Evolutionary conservation across 352 stramenopile species (phyloP), one percentile per base, ranked within the genome.

Genomic region (Phytophthora uliginosa): DNA sequence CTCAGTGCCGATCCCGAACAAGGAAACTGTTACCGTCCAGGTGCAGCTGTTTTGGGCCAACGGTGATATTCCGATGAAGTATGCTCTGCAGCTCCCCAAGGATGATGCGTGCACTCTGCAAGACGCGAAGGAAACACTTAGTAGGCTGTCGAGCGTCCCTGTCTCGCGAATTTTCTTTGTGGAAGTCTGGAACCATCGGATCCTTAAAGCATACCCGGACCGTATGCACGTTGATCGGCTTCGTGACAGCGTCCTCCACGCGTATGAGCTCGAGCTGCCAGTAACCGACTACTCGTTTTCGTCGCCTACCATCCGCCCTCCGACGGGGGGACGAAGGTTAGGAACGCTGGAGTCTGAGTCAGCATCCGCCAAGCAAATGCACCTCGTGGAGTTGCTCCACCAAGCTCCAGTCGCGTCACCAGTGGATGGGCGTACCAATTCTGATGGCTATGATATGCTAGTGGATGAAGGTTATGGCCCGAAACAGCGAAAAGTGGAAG

Each of bases 191-290:
- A 80, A 86, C 26, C 85, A 95, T 45, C 78, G 81, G 20, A 95
- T 96, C 36, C 66, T 85, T n/a, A 84, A 78, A 51, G 76, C 78
- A 2, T 83, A 92, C 38, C 52, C 69, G 20, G 83, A 94, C 54
- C 72, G 40, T 0, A 64, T 84, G 33, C 60, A 65, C 2, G 68
- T 95, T 3, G 82, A 92, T 28, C 74, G 84, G 42, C 18, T 94
- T n/a, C 62, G 66, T 2, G 81, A 92, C 28, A 71, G 77, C 18
- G 74, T 82, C 18, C 71, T 98, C 2, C 92, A 97, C 56, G 92
- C 93, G 1, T 99, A 97, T 72, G 87, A 99, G 69, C 74, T 99
- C 13, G 91, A 98, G 34, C 48, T 85, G 26, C 79, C 86, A 0
- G 66, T 95, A 28, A 77, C 56, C 4, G 82, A 90, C 18, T 93